phyloP scores from a whole-genome alignment of 257 asterid genomes.

The Solanum pennellii region DNA sequence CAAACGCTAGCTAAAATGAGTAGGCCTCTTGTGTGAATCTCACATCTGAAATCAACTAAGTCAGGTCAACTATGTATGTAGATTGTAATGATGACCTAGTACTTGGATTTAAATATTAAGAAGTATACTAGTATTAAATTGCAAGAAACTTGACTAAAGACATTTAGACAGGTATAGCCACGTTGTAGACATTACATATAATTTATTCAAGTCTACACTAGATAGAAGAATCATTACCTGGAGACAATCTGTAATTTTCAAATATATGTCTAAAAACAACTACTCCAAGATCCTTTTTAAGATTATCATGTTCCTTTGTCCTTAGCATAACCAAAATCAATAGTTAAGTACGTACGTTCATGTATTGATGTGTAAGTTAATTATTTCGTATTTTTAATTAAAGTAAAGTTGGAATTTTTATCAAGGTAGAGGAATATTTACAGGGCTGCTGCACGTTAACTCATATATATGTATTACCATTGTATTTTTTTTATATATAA shows the following conservation, averaged over 20 bases:
- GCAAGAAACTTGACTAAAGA: neutral
- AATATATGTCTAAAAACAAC: neutral
- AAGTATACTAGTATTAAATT: neutral
- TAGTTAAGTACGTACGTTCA: neutral
- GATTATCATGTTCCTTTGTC: neutral
- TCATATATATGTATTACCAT: neutral
- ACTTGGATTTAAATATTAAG: neutral
- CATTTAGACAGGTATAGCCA: neutral
- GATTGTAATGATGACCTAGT: neutral
- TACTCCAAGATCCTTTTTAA: neutral
- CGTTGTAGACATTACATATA: neutral
- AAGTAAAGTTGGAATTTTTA: neutral
- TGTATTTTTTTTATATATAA: neutral
- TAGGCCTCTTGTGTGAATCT: neutral
- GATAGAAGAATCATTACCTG: neutral
- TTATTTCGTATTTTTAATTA: neutral
- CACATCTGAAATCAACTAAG: neutral
- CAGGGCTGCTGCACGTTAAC: neutral
- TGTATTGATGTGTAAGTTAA: neutral
- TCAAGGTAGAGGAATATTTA: too few species aligned
- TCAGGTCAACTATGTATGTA: neutral
- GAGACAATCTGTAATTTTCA: neutral
- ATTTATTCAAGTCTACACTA: neutral
- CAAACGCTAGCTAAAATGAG: neutral
- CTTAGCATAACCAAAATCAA: neutral